These are phyloP conservation scores for Fusarium zealandicum DNA, from an alignment of 2,329 filamentous ascomycete genomes.

Conservation along the genomic window DNA sequence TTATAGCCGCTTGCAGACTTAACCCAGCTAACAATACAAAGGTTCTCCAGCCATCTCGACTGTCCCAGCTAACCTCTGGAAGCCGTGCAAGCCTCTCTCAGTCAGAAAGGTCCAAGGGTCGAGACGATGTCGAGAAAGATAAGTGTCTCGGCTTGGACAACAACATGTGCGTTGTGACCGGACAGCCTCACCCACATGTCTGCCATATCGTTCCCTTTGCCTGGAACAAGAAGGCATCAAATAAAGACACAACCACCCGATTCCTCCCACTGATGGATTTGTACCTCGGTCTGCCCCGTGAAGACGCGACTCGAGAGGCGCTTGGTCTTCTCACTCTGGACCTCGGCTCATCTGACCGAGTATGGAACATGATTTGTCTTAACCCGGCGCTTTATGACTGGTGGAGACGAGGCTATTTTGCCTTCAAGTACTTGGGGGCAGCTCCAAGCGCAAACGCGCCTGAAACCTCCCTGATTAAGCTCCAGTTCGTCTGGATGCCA, in stretches of 20 bases:
- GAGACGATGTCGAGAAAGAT: no score
- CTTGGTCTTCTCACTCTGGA: background rate
- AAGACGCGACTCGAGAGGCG: no score
- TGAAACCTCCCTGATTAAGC: background rate
- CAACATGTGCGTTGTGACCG: background rate
- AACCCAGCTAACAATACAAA: background rate
- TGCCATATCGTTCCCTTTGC: background rate
- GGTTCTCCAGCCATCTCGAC: background rate
- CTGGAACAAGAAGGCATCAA: background rate
- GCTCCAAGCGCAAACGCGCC: no score
- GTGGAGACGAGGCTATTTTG: background rate
- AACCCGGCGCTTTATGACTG: background rate
- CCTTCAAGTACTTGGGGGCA: background rate
- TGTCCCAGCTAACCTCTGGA: no score
- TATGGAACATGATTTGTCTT: background rate
- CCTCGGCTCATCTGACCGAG: background rate
- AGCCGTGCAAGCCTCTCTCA: background rate
- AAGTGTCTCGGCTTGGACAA: background rate
- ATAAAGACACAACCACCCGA: no score
- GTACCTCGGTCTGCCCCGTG: no score
- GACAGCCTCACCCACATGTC: background rate
- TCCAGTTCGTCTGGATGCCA: conserved; percentile 2
- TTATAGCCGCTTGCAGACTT: background rate
- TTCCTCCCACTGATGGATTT: no score
- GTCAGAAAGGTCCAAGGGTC: background rate